A percentile compares a stretch with the other conserved stretches of the same genome.
Conservation (phyloP, 345 rosid species). For the Ceriops tagal region DNA sequence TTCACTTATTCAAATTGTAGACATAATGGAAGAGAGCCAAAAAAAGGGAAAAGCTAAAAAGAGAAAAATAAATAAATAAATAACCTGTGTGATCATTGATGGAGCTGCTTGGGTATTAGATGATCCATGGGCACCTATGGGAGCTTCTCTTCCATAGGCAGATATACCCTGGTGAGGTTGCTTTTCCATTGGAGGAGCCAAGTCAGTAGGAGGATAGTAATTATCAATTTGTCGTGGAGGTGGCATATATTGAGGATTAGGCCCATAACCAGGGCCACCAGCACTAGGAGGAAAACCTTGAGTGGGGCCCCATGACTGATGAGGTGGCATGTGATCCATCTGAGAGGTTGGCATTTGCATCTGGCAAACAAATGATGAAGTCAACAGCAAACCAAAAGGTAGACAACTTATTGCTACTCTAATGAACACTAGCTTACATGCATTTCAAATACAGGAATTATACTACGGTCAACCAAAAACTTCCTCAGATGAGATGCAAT, state of each 20-base stretch:
- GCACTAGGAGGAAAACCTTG: slow-evolving; percentile 71
- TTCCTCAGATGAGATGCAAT: slow-evolving; percentile 95
- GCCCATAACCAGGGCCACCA: slow-evolving; percentile 68
- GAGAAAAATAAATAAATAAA: not conserved
- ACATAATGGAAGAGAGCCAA: not conserved
- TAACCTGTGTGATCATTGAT: slow-evolving; percentile 91
- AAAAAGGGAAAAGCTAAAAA: not conserved
- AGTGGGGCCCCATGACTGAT: slow-evolving; percentile 92
- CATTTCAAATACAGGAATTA: slow-evolving; percentile 83
- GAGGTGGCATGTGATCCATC: slow-evolving; percentile 86
- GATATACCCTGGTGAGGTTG: slow-evolving; percentile 97
- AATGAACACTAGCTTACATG: slow-evolving; percentile 46
- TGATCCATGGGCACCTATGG: slow-evolving; percentile 65
- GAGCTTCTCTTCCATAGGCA: slow-evolving; percentile 93
- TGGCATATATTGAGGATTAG: slow-evolving; percentile 74
- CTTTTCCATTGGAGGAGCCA: slow-evolving; percentile 83
- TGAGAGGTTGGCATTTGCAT: slow-evolving; percentile 84
- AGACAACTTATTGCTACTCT: not conserved
- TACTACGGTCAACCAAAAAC: slow-evolving; percentile 95
- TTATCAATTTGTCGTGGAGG: slow-evolving; percentile 77
- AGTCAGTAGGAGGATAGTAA: slow-evolving; percentile 79
- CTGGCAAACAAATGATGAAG: slow-evolving; percentile 33
- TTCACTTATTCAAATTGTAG: no score
- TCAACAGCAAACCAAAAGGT: not conserved
- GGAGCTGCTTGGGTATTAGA: slow-evolving; percentile 63